Conservation (phyloP, 345 rosid genomes). For the Dimocarpus longan region DNA sequence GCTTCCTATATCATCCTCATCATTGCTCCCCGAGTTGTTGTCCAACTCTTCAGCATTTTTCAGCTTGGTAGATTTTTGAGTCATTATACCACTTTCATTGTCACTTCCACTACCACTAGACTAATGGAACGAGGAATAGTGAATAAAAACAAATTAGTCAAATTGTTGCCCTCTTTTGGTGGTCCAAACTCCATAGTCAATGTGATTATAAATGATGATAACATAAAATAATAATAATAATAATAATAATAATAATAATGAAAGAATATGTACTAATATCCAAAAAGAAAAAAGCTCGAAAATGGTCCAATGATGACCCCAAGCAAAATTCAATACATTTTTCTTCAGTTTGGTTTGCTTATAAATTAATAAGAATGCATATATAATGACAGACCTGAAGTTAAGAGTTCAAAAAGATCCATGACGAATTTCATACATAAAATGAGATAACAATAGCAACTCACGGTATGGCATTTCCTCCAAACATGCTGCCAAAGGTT, state of each 20-base stretch:
- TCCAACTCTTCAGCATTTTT: conserved; percentile 29
- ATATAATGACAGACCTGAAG: conserved; percentile 23
- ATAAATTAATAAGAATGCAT: conserved; percentile 9
- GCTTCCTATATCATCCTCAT: conserved; percentile 35
- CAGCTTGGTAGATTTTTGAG: conserved; percentile 28
- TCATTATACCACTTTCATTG: conserved; percentile 34
- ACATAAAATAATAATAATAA: neutral
- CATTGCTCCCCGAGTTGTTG: conserved; percentile 36
- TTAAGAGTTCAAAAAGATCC: conserved; percentile 23
- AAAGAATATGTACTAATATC: neutral
- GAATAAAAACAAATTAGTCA: conserved; percentile 25
- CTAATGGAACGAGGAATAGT: conserved; percentile 32
- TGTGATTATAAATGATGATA: conserved; percentile 4
- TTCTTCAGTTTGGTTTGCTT: conserved; percentile 9
- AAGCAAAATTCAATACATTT: conserved; percentile 7
- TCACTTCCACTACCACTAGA: conserved; percentile 34
- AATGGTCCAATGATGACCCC: neutral
- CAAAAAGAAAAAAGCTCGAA: conserved; percentile 2
- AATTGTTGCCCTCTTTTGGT: conserved; percentile 9
- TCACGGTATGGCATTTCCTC: conserved; percentile 62
- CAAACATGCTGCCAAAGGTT: conserved; percentile 70
- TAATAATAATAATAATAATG: too few species aligned
- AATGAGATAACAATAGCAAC: conserved; percentile 31
- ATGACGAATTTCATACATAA: conserved; percentile 20
- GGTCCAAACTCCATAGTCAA: conserved; percentile 7